phyloP scores from a whole-genome alignment of 139 green algal species.

The Edaphochlamys debaryana region DNA sequence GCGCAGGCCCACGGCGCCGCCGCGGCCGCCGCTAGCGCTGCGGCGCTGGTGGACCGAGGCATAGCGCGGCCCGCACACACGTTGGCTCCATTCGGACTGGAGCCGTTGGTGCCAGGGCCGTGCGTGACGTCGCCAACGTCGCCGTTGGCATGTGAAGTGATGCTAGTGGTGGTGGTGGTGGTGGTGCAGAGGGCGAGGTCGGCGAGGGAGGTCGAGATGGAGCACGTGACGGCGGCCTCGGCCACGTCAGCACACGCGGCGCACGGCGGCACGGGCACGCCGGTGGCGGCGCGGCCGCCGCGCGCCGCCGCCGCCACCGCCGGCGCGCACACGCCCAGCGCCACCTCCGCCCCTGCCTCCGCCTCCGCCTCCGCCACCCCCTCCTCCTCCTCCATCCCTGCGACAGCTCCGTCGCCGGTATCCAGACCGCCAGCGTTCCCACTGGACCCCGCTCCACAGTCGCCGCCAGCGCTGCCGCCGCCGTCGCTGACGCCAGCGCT shows the following conservation, averaged over 20 bases:
- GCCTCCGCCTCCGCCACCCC: background rate
- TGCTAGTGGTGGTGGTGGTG: too few relatives aligned
- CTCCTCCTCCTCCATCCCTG: background rate
- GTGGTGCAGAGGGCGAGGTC: too few relatives aligned
- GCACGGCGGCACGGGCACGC: constrained; percentile 26
- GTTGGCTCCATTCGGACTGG: too few relatives aligned
- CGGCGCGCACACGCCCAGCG: background rate
- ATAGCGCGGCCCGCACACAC: background rate
- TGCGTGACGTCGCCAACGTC: too few relatives aligned
- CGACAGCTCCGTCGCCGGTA: too few relatives aligned
- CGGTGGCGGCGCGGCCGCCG: background rate
- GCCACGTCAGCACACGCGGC: background rate
- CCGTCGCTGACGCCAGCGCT: background rate
- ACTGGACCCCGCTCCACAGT: too few relatives aligned
- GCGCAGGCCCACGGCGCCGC: background rate
- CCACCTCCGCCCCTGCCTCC: too few relatives aligned
- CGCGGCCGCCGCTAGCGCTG: constrained; percentile 13
- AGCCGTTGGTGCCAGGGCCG: too few relatives aligned
- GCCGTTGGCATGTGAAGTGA: background rate
- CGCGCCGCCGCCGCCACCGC: background rate
- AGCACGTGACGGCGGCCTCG: too few relatives aligned
- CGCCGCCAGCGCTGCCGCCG: background rate
- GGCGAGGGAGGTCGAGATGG: too few relatives aligned
- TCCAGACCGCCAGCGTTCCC: too few relatives aligned
- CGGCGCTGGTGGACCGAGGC: constrained; percentile 11